A percentile compares a stretch with the other conserved stretches of the same genome.
phyloP scores from a whole-genome alignment of 495 filamentous ascomycete genomes.

The Eremomyces bilateralis region DNA sequence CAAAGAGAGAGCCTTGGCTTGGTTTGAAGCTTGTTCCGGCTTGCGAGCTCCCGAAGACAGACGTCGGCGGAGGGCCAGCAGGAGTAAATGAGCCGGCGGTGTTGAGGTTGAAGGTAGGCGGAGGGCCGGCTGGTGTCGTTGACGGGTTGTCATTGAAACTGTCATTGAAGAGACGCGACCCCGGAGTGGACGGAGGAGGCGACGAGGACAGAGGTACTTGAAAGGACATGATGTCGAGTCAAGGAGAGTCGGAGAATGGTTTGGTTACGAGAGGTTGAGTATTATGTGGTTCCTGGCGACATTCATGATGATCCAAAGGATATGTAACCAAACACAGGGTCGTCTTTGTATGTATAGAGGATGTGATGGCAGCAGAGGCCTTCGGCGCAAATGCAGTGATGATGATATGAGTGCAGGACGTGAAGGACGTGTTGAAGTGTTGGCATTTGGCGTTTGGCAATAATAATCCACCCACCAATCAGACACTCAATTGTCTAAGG shows the following conservation, averaged over 20 bases:
- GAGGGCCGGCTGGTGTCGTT: constrained; percentile 56
- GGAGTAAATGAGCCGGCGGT: constrained; percentile 50
- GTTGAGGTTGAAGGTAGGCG: constrained; percentile 36
- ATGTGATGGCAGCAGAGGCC: too few species aligned
- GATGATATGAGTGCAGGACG: too few species aligned
- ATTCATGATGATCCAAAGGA: too few species aligned
- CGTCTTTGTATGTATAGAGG: too few species aligned
- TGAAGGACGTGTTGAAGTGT: too few species aligned
- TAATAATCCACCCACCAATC: too few species aligned
- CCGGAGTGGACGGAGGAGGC: constrained; percentile 12
- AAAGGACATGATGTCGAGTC: neutral
- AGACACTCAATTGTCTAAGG: too few species aligned
- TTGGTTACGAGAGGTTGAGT: neutral
- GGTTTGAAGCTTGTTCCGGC: constrained; percentile 21
- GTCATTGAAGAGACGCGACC: constrained; percentile 9
- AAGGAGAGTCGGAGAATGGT: neutral
- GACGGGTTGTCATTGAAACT: constrained; percentile 27
- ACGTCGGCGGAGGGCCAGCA: constrained; percentile 39
- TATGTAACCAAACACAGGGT: too few species aligned
- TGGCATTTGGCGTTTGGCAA: too few species aligned
- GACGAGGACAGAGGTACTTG: neutral
- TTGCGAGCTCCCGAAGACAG: constrained; percentile 44
- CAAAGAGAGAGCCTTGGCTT: constrained; percentile 1
- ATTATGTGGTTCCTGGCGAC: too few species aligned
- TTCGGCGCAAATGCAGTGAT: too few species aligned